Evolutionary conservation across 768 basidiomycete species (phyloP).

Genomic region (Daedaleopsis sinensis): DNA sequence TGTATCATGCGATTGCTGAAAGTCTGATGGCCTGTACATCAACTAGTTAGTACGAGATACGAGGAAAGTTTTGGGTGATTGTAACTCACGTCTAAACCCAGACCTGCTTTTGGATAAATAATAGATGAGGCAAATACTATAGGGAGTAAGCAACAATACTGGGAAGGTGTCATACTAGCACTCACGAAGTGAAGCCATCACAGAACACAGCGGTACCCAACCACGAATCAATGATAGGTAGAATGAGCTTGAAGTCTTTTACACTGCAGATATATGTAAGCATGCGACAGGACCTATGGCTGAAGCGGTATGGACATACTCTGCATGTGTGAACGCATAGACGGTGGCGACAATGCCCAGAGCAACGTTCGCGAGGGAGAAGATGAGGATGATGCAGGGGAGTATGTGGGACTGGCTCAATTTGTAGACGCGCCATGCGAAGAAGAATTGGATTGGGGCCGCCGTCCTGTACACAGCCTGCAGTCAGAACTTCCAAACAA

Average conservation of each 20-base stretch:
- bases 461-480: background rate
- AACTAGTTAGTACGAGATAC: background rate
- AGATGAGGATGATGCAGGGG: background rate
- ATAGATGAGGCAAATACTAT: background rate
- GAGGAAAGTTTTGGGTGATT: background rate
- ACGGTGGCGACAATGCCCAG: background rate
- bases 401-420: background rate
- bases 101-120: background rate
- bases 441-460: slow-evolving; percentile 1
- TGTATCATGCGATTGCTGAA: background rate
- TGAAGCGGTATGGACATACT: background rate
- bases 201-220: background rate
- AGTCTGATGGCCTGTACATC: background rate
- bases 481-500: background rate
- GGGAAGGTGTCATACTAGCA: background rate
- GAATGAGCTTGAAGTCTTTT: background rate
- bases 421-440: background rate
- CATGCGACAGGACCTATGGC: too few relatives aligned
- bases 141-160: background rate
- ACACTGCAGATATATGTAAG: background rate
- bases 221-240: slow-evolving; percentile 3
- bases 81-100: background rate
- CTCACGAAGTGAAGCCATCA: background rate
- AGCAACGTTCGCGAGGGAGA: background rate
- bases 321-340: background rate